Base-by-base conservation (phyloP, 2,329 filamentous ascomycete species). In the Didymella lethalis region DNA sequence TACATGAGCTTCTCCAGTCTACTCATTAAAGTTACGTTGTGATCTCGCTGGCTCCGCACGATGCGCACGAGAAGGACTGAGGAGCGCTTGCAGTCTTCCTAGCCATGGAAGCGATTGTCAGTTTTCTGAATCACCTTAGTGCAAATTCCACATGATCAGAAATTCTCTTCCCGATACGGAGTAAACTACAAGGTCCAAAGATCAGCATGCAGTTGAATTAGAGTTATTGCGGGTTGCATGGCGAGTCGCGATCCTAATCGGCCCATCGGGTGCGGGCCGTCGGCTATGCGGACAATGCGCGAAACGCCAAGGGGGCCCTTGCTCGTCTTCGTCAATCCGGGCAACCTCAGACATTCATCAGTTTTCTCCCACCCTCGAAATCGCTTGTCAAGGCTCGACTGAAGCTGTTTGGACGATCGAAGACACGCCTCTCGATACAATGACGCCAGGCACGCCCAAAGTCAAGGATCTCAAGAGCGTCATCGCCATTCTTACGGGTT, bases 181-280 rank as follows among this genome's bases (percentile, higher is more conserved):
- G 25, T 18, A 4, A 12, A 23, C 8, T 36, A 25, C n/a, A 23
- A 28, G 29, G 18, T n/a, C 10, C 0, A 29, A 16, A 54, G 49
- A 62, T 48, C 54, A 49, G 31, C 36, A 57, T 59, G 58, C 49
- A 41, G 57, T 59, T 31, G 29, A 45, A 55, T 51, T 59, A 59
- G 14, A 59, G 57, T 60, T 60, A 46, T 32, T 36, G 29, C 41
- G 48, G 41, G 52, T 32, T 48, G 52, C 52, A 60, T 55, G 48
- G 38, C 43, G 18, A 26, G 47, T 47, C 28, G 51, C 51, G 50
- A 47, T 55, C 43, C 20, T 45, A 43, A 23, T 56, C 57, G 57
- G 57, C 25, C 52, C 57, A 56, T 60, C 57, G 57, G 49, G 34
- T 26, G 34, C 57, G 57, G 57, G 52, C 57, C 52, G 57, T 60